Evolutionary conservation across 805 yeast genomes (phyloP).

Genomic region (Debaryomyces castellii): DNA sequence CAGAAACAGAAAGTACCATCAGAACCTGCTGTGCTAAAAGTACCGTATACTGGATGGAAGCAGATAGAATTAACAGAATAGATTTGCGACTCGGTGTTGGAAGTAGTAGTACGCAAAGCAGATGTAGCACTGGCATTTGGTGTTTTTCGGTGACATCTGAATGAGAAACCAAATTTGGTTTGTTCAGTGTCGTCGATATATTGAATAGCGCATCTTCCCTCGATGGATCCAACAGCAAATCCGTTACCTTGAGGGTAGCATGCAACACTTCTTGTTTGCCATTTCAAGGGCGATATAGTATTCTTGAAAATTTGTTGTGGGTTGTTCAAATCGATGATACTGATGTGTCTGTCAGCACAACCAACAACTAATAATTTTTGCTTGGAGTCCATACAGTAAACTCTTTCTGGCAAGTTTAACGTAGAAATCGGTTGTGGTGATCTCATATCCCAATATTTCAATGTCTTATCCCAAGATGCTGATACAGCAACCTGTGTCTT

Average conservation of each 20-base stretch:
- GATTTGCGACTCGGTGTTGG: constrained; percentile 55
- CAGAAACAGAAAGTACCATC: constrained; percentile 94
- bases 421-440: constrained; percentile 80
- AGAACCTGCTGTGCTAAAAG: constrained; percentile 90
- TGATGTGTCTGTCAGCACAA: constrained; percentile 85
- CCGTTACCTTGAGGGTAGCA: constrained; percentile 94
- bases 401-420: constrained; percentile 83
- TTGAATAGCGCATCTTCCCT: constrained; percentile 94
- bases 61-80: constrained; percentile 78
- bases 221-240: constrained; percentile 88
- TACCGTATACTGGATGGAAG: constrained; percentile 88
- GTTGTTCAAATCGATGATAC: constrained; percentile 72
- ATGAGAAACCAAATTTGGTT: constrained; percentile 73
- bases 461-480: constrained; percentile 96
- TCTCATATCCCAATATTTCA: constrained; percentile 93
- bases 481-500: constrained; percentile 81
- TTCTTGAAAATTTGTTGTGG: constrained; percentile 83
- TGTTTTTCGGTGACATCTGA: constrained; percentile 88
- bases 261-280: constrained; percentile 79
- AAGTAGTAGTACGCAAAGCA: constrained; percentile 23
- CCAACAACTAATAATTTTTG: constrained; percentile 87
- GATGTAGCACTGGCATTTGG: constrained; percentile 29
- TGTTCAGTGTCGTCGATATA: constrained; percentile 84
- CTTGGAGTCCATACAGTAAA: constrained; percentile 81
- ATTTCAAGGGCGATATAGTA: constrained; percentile 74